Conservation (phyloP, 257 asterid species). For the Petunia secreta region DNA sequence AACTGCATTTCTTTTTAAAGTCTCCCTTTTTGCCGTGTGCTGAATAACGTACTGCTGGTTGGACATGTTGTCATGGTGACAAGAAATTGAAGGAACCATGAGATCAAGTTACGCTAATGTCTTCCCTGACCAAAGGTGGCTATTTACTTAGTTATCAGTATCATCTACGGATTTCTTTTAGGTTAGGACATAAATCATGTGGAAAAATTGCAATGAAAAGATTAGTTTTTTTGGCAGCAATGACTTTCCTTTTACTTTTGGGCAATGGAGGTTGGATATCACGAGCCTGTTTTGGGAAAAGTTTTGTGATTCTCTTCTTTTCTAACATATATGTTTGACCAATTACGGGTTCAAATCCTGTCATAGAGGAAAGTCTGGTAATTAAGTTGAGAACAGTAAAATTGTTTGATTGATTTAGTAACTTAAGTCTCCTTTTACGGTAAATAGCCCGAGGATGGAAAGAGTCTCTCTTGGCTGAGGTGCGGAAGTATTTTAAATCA, state of each 20-base stretch:
- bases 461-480: neutral
- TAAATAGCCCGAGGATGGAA: neutral
- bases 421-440: neutral
- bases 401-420: neutral
- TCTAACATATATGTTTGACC: neutral
- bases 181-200: neutral
- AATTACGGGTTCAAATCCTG: neutral
- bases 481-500: neutral
- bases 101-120: neutral
- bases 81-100: neutral
- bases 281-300: neutral
- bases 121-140: neutral
- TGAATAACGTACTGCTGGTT: neutral
- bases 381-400: too few relatives aligned
- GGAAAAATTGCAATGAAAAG: neutral
- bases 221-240: neutral
- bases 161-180: neutral
- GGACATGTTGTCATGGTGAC: neutral
- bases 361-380: too few relatives aligned
- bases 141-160: neutral
- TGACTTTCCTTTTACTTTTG: constrained; percentile 19
- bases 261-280: neutral
- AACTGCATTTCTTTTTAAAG: constrained; percentile 2
- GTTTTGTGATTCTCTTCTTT: neutral
- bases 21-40: neutral